Conservation (phyloP, 768 basidiomycete species). For the Suillus weaverae region DNA sequence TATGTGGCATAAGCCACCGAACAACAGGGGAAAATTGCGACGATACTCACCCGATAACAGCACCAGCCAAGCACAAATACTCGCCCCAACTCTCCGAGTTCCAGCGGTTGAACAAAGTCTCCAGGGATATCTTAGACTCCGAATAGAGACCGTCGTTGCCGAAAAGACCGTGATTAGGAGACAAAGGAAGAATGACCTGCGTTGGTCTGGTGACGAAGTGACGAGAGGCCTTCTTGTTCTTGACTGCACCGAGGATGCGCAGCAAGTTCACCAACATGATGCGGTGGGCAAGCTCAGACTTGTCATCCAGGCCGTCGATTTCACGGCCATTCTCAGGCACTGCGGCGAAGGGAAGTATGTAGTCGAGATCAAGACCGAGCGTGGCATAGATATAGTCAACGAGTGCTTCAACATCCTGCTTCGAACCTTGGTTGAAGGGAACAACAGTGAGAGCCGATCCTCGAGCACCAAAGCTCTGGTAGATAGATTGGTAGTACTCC, state of each 20-base stretch:
- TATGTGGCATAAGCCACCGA: slow-evolving; percentile 28
- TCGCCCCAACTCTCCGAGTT: slow-evolving; percentile 98
- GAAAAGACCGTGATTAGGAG: slow-evolving; percentile 97
- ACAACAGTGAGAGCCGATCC: slow-evolving; percentile 98
- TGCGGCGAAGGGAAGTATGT: slow-evolving; percentile 97
- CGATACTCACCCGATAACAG: slow-evolving; percentile 85
- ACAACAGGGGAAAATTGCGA: slow-evolving; percentile 3
- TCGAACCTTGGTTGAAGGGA: slow-evolving; percentile 98
- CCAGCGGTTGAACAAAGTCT: slow-evolving; percentile 99
- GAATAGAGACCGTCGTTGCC: slow-evolving; percentile 98
- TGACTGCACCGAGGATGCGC: slow-evolving; percentile 94
- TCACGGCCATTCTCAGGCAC: slow-evolving; percentile 98
- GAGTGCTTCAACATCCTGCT: slow-evolving; percentile 96
- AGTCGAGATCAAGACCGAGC: slow-evolving; percentile 95
- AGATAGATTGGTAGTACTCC: slow-evolving; percentile 98
- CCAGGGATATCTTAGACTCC: slow-evolving; percentile 96
- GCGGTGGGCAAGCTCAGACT: slow-evolving; percentile 95
- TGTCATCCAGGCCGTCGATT: slow-evolving; percentile 96
- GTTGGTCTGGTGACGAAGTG: slow-evolving; percentile 98
- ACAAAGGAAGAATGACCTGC: slow-evolving; percentile 96
- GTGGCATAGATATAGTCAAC: slow-evolving; percentile 98
- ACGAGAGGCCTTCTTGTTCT: slow-evolving; percentile 95
- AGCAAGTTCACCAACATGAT: slow-evolving; percentile 99
- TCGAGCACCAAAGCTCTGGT: slow-evolving; percentile 91
- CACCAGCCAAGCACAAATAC: slow-evolving; percentile 96